These are phyloP conservation scores for Linnemannia schmuckeri DNA, from an alignment of 192 early-diverging fungal species.

Conservation along the genomic window DNA sequence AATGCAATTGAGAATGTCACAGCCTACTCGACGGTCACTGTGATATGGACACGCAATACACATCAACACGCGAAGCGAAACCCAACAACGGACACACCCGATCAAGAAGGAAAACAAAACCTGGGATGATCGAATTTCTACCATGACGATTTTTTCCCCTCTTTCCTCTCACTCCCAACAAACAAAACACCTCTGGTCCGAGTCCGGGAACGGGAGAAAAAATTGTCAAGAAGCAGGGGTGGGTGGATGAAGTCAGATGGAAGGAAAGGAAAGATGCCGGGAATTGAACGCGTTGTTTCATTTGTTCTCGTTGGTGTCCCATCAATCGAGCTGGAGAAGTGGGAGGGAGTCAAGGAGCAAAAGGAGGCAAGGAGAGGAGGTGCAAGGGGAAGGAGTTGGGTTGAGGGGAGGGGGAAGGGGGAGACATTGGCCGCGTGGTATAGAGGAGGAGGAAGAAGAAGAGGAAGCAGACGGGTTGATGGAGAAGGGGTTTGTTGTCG, in stretches of 20 bases:
- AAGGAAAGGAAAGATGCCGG: not conserved
- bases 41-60: not conserved
- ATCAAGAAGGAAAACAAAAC: not conserved
- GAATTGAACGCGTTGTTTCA: not conserved
- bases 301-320: not conserved
- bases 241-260: not conserved
- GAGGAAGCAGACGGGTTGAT: not conserved
- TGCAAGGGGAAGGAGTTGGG: not conserved
- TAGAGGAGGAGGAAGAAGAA: not conserved
- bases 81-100: not conserved
- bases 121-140: slow-evolving; percentile 14
- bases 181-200: not conserved
- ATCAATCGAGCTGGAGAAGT: not conserved
- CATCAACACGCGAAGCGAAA: not conserved
- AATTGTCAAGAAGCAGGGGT: not conserved
- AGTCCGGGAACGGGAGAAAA: not conserved
- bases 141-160: not conserved
- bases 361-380: not conserved
- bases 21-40: not conserved
- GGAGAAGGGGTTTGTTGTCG: not conserved
- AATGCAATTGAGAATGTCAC: not conserved
- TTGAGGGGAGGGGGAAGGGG: not conserved
- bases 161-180: not conserved
- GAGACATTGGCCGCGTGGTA: not conserved
- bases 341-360: not conserved